Evolutionary conservation across 345 rosid species (phyloP), one percentile per base, ranked within the genome.

Genomic region (Lepidium sativum): DNA sequence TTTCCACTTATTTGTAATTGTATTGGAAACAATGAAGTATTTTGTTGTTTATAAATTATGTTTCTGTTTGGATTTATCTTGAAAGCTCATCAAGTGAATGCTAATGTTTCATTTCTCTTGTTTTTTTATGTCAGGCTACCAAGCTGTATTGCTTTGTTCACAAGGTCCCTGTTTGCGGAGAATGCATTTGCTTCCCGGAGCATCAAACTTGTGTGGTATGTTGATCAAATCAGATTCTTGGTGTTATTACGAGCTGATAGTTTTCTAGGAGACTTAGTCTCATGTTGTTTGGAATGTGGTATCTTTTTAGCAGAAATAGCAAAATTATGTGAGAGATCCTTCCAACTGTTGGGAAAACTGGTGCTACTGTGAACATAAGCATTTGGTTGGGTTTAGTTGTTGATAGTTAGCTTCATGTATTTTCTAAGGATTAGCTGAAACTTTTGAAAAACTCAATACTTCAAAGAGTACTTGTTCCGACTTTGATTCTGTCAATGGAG

Each of bases 151-250:
- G 98, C 77, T 92, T 89, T 62, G 98, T 92, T 67, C 98, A 92
- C 82, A 92, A 92, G 80, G 96, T 86, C 62, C 97, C 98, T 25
- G 96, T 92, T 67, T 92, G 98, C 29, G 97, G 98, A 25, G 98
- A 92, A 75, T 92, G 98, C 74, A 75, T 95, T 68, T 91, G 98
- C 78, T 91, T 84, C 75, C 85, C 86, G 5, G 99, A 95, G 87
- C 99, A 91, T 78, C 94, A 81, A 75, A 83, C 83, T 60, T 95
- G 99, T 10, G 99, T 91, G 78, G 99, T 95, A 82, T 68, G 78
- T 72, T 63, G 42, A 33, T 57, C 42, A 1, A 39, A 4, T 63
- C 10, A 2, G 23, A 13, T 41, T 27, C 42, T 49, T 40, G 3
- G 32, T 44, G 42, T 45, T 17, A 32, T 43, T 3, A 0, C 15